Evolutionary conservation across 140 eudicot genomes (phyloP).

Genomic region (Oenanthe javanica): DNA sequence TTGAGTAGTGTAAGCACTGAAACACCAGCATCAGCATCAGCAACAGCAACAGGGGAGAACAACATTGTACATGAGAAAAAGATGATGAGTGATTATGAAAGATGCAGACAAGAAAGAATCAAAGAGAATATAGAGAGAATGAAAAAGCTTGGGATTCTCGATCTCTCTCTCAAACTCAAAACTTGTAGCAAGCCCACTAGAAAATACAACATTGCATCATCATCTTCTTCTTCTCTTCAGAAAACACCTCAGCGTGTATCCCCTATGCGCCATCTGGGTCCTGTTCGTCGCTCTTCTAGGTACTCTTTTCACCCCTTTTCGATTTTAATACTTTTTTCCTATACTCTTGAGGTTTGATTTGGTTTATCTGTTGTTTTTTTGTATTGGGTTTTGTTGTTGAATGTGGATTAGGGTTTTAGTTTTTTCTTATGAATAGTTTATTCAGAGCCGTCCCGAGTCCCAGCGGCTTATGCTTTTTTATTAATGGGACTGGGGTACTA

Average conservation of each 20-base stretch:
- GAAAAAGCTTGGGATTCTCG: constrained; percentile 75
- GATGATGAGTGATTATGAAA: constrained; percentile 43
- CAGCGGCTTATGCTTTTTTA: no score
- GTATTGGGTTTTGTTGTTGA: neutral
- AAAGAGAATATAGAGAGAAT: constrained; percentile 68
- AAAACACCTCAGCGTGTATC: constrained; percentile 33
- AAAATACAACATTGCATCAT: neutral
- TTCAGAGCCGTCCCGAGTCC: no score
- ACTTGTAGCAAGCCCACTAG: constrained; percentile 2
- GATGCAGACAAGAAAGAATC: constrained; percentile 64
- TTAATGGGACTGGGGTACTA: no score
- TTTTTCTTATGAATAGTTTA: neutral
- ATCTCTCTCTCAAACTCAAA: constrained; percentile 69
- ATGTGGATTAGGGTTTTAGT: neutral
- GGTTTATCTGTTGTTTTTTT: neutral
- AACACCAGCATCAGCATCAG: neutral
- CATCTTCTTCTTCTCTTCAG: constrained; percentile 4
- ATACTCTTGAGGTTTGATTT: neutral
- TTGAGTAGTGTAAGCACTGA: neutral
- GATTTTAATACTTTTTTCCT: neutral
- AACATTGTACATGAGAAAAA: neutral
- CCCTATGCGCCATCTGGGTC: constrained; percentile 40
- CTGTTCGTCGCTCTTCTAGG: constrained; percentile 85
- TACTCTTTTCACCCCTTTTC: neutral
- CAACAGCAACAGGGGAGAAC: neutral